A percentile compares a stretch with the other conserved stretches of the same genome.
These are phyloP conservation scores for Metroxylon sagu DNA, from an alignment of 176 grass and related monocot genomes.

Conservation along the genomic window DNA sequence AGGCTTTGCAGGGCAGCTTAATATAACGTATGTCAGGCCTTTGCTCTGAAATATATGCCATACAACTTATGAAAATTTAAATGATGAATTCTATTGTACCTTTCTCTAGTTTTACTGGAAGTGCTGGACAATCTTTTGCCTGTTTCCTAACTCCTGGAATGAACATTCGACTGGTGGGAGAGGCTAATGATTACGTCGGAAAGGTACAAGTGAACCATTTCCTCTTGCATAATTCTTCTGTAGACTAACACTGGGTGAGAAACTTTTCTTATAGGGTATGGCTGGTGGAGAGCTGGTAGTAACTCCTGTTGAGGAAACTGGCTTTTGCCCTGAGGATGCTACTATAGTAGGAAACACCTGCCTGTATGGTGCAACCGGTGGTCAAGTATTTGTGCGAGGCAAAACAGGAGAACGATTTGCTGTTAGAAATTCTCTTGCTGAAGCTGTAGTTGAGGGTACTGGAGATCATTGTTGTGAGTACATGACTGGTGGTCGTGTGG, in stretches of 20 bases:
- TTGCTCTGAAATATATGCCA: too few relatives aligned
- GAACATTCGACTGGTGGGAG: conserved; percentile 79
- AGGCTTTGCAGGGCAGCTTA: conserved; percentile 94
- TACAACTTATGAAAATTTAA: too few relatives aligned
- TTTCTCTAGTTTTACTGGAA: conserved; percentile 73
- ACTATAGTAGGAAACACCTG: conserved; percentile 98
- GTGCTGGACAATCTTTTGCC: conserved; percentile 96
- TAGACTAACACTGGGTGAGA: too few relatives aligned
- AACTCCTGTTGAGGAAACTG: conserved; percentile 74
- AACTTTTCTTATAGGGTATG: conserved; percentile 53
- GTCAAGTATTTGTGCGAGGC: conserved; percentile 89
- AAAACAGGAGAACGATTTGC: conserved; percentile 98
- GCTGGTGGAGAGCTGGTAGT: conserved; percentile 93
- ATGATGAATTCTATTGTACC: too few relatives aligned
- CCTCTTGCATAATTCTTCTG: too few relatives aligned
- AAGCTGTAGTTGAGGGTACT: conserved; percentile 97
- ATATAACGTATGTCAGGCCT: conserved; percentile 60
- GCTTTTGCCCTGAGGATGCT: conserved; percentile 89
- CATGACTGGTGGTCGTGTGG: conserved; percentile 98
- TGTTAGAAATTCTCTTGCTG: conserved; percentile 86
- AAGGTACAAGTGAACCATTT: conserved; percentile 41
- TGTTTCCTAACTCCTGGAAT: conserved; percentile 98
- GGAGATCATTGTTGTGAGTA: conserved; percentile 99
- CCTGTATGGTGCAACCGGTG: conserved; percentile 97
- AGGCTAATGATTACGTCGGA: conserved; percentile 97